Conservation (phyloP, 768 basidiomycete genomes). For the Leccinum pellstonianum region DNA sequence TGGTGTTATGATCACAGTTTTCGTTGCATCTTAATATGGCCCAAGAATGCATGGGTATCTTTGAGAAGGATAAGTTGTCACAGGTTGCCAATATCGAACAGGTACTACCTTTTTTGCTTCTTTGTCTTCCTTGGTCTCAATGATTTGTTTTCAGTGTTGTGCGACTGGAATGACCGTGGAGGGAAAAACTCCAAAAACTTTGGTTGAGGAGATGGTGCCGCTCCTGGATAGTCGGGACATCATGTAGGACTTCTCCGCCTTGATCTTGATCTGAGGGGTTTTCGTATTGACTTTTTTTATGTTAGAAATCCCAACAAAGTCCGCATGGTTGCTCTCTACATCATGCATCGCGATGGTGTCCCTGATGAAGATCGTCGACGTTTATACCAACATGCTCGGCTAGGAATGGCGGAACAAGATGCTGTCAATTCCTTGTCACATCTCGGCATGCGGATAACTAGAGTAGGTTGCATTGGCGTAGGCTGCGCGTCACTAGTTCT, state of each 20-base stretch:
- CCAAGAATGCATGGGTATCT: conserved; percentile 93
- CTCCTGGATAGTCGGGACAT: conserved; percentile 85
- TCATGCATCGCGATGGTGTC: conserved; percentile 92
- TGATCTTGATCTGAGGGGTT: background rate
- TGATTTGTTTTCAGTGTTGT: conserved; percentile 62
- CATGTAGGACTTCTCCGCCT: conserved; percentile 49
- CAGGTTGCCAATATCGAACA: conserved; percentile 89
- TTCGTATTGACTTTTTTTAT: background rate
- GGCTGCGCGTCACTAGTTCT: background rate
- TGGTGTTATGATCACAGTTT: conserved; percentile 56
- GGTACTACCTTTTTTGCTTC: conserved; percentile 37
- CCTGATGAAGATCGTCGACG: conserved; percentile 97
- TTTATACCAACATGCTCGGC: conserved; percentile 90
- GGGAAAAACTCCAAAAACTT: conserved; percentile 89
- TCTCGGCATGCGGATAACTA: conserved; percentile 79
- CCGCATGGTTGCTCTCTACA: conserved; percentile 92
- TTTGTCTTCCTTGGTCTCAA: background rate
- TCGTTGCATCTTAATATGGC: conserved; percentile 97
- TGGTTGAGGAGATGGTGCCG: conserved; percentile 99
- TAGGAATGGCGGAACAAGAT: conserved; percentile 88
- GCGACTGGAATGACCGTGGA: conserved; percentile 90
- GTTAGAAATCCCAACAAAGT: conserved; percentile 87
- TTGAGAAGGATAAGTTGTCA: conserved; percentile 84
- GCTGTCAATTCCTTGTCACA: conserved; percentile 83
- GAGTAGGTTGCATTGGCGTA: conserved; percentile 48